Percentiles rank a stretch among this genome's conserved stretches.
These are phyloP conservation scores for Tylopilus felleus DNA, from an alignment of 768 basidiomycete species.

Conservation along the genomic window DNA sequence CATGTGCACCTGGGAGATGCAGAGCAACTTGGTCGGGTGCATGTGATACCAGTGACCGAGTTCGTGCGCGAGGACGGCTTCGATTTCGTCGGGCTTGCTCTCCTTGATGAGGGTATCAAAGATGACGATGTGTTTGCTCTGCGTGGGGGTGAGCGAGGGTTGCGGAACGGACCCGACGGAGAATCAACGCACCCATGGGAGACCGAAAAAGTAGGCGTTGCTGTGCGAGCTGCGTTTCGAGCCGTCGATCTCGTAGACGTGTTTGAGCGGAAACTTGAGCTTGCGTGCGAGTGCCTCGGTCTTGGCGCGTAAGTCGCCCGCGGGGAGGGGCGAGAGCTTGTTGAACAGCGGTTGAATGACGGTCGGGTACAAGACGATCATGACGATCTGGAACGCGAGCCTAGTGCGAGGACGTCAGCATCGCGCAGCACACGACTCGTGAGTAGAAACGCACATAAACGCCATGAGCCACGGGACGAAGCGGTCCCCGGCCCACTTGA, in stretches of 20 bases:
- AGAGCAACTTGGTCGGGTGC: slow-evolving; percentile 87
- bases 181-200: slow-evolving; percentile 71
- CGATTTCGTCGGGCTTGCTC: slow-evolving; percentile 86
- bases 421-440: background rate
- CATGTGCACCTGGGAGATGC: slow-evolving; percentile 83
- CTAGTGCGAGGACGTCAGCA: slow-evolving; percentile 35
- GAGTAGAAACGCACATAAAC: slow-evolving; percentile 84
- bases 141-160: background rate
- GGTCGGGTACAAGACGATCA: slow-evolving; percentile 81
- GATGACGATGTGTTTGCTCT: slow-evolving; percentile 95
- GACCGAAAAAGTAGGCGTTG: slow-evolving; percentile 98
- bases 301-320: slow-evolving; percentile 71
- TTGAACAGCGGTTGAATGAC: slow-evolving; percentile 97
- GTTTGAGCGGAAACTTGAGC: slow-evolving; percentile 90
- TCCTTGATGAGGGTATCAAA: slow-evolving; percentile 97
- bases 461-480: slow-evolving; percentile 94
- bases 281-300: slow-evolving; percentile 75
- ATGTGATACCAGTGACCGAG: slow-evolving; percentile 94
- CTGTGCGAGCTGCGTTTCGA: slow-evolving; percentile 93
- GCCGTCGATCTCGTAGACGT: slow-evolving; percentile 96
- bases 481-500: slow-evolving; percentile 89
- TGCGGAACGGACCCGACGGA: background rate
- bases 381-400: slow-evolving; percentile 75
- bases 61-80: slow-evolving; percentile 96
- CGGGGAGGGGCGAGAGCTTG: slow-evolving; percentile 83